Percentiles rank a stretch among this genome's conserved stretches.
These are phyloP conservation scores for Globisporangium solare DNA, from an alignment of 352 stramenopile genomes.

Conservation along the genomic window DNA sequence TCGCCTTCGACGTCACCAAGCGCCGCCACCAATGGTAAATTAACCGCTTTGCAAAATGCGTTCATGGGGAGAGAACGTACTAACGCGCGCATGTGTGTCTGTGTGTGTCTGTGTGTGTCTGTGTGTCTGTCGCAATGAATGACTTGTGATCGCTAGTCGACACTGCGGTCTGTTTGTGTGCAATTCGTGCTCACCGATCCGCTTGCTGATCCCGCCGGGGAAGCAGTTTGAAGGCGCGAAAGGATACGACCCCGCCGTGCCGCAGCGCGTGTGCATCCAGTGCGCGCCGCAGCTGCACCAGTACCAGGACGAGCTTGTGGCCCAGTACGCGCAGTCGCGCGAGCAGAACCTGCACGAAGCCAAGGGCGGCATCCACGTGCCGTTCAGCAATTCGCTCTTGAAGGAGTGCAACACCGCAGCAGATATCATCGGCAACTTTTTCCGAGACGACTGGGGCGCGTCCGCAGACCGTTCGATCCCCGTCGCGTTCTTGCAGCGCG, in stretches of 20 bases:
- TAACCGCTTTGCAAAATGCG: neutral
- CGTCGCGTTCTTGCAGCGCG: slow-evolving; percentile 46
- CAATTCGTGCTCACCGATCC: slow-evolving; percentile 45
- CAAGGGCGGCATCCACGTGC: slow-evolving; percentile 28
- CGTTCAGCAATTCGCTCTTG: slow-evolving; percentile 37
- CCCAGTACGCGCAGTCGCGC: slow-evolving; percentile 32
- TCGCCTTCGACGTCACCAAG: slow-evolving; percentile 55
- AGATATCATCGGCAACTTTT: slow-evolving; percentile 65
- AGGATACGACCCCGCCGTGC: slow-evolving; percentile 42
- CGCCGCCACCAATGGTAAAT: slow-evolving; percentile 59
- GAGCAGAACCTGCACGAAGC: slow-evolving; percentile 36
- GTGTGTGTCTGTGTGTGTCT: too few relatives aligned
- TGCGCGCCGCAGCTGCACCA: slow-evolving; percentile 45
- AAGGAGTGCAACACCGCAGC: slow-evolving; percentile 57
- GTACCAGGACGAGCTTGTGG: slow-evolving; percentile 42
- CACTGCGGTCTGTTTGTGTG: slow-evolving; percentile 39
- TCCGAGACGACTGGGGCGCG: slow-evolving; percentile 47
- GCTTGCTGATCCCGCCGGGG: slow-evolving; percentile 37
- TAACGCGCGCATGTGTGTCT: neutral
- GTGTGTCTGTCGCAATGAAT: too few relatives aligned
- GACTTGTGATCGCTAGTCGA: slow-evolving; percentile 20
- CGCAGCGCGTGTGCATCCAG: slow-evolving; percentile 52
- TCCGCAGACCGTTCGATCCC: slow-evolving; percentile 40
- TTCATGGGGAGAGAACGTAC: neutral
- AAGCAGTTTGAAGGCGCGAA: slow-evolving; percentile 41